Conservation (phyloP, 371 early-diverging fungal genomes). For the Rhizopus stolonifer region DNA sequence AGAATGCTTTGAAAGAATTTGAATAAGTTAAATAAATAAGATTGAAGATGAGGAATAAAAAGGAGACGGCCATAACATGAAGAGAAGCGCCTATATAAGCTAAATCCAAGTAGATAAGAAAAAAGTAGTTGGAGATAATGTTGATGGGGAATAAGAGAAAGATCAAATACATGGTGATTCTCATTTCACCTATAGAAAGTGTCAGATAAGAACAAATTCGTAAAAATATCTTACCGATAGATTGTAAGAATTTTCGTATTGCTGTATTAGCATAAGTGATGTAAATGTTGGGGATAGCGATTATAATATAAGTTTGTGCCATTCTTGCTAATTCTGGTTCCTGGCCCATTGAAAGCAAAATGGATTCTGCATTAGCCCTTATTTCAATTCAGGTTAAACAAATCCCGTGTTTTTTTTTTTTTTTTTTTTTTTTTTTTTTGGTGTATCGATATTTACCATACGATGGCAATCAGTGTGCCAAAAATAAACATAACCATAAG, state of each 20-base stretch:
- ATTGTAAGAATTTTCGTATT: slow-evolving; percentile 39
- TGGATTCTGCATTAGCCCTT: slow-evolving; percentile 29
- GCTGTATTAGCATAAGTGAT: slow-evolving; percentile 27
- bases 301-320: slow-evolving; percentile 32
- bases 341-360: slow-evolving; percentile 36
- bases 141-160: slow-evolving; percentile 35
- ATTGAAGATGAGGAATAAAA: slow-evolving; percentile 4
- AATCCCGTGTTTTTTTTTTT: background rate
- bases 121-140: slow-evolving; percentile 28
- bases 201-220: background rate
- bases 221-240: slow-evolving; percentile 25
- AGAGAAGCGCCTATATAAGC: slow-evolving; percentile 37
- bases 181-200: slow-evolving; percentile 28
- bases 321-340: slow-evolving; percentile 28
- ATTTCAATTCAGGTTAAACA: background rate
- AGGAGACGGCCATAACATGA: slow-evolving; percentile 11
- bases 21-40: slow-evolving; percentile 16
- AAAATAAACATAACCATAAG: slow-evolving; percentile 31
- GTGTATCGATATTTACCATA: slow-evolving; percentile 39
- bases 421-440: too few relatives aligned
- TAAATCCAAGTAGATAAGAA: slow-evolving; percentile 27
- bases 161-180: slow-evolving; percentile 36
- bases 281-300: slow-evolving; percentile 30
- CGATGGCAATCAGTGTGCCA: slow-evolving; percentile 18
- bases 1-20: slow-evolving; percentile 25